Evolutionary conservation across 345 rosid species (phyloP).

Genomic region (Hypericum perforatum): DNA sequence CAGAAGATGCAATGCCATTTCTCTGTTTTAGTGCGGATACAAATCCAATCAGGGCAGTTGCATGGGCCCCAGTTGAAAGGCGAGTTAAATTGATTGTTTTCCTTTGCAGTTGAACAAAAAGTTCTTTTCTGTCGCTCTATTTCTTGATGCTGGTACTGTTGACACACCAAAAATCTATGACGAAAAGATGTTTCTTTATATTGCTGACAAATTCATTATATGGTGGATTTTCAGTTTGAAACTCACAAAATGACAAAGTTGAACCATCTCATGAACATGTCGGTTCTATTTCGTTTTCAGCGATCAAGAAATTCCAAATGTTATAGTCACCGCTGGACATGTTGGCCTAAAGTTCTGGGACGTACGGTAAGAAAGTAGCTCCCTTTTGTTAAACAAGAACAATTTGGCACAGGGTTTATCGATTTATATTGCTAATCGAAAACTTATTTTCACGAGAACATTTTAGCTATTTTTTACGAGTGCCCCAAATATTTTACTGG

Average conservation of each 20-base stretch:
- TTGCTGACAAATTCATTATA: too few relatives aligned
- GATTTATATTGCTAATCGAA: too few relatives aligned
- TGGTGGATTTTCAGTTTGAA: slow-evolving; percentile 2
- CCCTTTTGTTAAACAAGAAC: background rate
- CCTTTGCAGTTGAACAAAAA: slow-evolving; percentile 18
- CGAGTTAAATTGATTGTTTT: slow-evolving; percentile 20
- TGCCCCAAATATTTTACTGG: too few relatives aligned
- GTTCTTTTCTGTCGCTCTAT: background rate
- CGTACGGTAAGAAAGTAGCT: slow-evolving; percentile 39
- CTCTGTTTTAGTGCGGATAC: slow-evolving; percentile 85
- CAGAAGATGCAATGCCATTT: slow-evolving; percentile 78
- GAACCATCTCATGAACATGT: background rate
- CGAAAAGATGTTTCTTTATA: too few relatives aligned
- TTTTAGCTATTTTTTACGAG: too few relatives aligned
- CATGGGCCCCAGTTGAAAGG: slow-evolving; percentile 88
- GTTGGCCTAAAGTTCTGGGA: slow-evolving; percentile 91
- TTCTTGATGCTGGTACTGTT: background rate
- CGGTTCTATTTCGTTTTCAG: slow-evolving; percentile 26
- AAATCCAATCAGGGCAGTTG: slow-evolving; percentile 65
- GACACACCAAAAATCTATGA: too few relatives aligned
- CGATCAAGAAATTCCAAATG: slow-evolving; percentile 49
- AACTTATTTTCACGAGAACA: too few relatives aligned
- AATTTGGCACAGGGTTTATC: too few relatives aligned
- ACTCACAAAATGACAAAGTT: slow-evolving; percentile 9
- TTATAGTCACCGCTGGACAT: slow-evolving; percentile 76